Evolutionary conservation across 2,329 filamentous ascomycete species (phyloP), one percentile per base, ranked within the genome.

Genomic region (Aspergillus caelatus): DNA sequence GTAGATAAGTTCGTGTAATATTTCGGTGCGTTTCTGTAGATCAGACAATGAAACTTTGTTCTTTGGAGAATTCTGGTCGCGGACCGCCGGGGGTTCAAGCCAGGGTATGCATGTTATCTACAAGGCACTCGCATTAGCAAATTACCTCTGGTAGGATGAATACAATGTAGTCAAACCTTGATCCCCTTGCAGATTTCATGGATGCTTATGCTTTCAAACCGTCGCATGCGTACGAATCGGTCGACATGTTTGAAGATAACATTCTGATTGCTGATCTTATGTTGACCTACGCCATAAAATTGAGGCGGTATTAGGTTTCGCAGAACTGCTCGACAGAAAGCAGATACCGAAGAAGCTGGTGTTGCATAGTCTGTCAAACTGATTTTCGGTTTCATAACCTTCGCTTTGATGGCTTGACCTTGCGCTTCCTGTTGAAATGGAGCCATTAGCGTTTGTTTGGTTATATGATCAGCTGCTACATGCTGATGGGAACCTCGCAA

Each of bases 1-100:
- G 79, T 97, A 98, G 8, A 98, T 72, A 62, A 98, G 89, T 75
- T 99, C 95, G 59, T 88, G 79, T 56, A 97, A 86, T 0, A 98
- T 83, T 72, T 97, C 91, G 30, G 81, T 82, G 12, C 94, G 89
- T 77, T 97, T 98, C 8, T 81, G 79, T 34, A 86, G 82, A 72
- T 98, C 94, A 0, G 90, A 89, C 63, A 84, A 82, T 64, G 91
- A 91, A 57, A 91, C 81, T 60, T 89, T 94, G 19, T 48, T 62
- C 55, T 56, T 46, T 52, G 75, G 72, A 1, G 61, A 36, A 11
- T 76, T 72, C 2, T 74, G 76, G 23, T 66, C 57, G 16, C 75
- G 70, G 1, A 83, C 74, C 14, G 77, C 77, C 1, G 85, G 84
- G 39, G 87, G 85, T 23, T 82, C 82, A 58, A 97, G 86, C 95